Evolutionary conservation across 805 yeast genomes (phyloP).

Genomic region (Jamesozyma rosinii): DNA sequence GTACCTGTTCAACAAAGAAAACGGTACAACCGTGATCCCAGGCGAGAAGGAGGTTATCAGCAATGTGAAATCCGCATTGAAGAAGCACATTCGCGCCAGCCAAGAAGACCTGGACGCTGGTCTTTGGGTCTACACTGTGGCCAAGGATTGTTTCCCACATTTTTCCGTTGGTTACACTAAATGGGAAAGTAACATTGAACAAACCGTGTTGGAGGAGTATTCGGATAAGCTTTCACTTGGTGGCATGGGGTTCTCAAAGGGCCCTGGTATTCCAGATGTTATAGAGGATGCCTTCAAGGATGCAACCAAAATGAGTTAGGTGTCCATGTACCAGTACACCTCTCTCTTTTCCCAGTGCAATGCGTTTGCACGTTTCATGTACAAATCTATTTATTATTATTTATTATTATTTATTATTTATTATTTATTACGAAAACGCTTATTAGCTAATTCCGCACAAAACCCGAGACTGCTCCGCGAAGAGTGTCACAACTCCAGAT

Average conservation of each 20-base stretch:
- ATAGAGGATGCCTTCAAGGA: conserved; percentile 52
- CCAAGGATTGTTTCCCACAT: conserved; percentile 66
- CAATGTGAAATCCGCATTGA: conserved; percentile 33
- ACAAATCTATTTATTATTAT: neutral
- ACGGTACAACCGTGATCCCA: conserved; percentile 11
- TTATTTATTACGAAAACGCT: no score
- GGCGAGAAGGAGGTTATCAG: conserved; percentile 12
- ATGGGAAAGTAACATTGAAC: conserved; percentile 31
- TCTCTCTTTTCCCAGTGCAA: neutral
- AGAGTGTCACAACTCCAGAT: neutral
- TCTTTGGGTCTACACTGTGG: conserved; percentile 34
- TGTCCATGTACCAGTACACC: neutral
- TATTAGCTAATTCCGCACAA: no score
- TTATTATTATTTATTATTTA: no score
- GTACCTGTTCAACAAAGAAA: conserved; percentile 38
- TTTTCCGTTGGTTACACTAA: conserved; percentile 60
- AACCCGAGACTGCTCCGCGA: neutral
- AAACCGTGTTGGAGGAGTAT: conserved; percentile 30
- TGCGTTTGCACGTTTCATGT: no score
- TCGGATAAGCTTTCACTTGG: conserved; percentile 45
- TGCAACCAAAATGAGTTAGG: conserved; percentile 31
- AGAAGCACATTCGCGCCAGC: conserved; percentile 33
- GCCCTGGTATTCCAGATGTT: conserved; percentile 87
- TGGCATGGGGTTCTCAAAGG: conserved; percentile 72
- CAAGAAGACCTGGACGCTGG: conserved; percentile 24